Evolutionary conservation across 2,329 filamentous ascomycete genomes (phyloP), one percentile per base, ranked within the genome.

Genomic region (Lasiodiplodia sp.): DNA sequence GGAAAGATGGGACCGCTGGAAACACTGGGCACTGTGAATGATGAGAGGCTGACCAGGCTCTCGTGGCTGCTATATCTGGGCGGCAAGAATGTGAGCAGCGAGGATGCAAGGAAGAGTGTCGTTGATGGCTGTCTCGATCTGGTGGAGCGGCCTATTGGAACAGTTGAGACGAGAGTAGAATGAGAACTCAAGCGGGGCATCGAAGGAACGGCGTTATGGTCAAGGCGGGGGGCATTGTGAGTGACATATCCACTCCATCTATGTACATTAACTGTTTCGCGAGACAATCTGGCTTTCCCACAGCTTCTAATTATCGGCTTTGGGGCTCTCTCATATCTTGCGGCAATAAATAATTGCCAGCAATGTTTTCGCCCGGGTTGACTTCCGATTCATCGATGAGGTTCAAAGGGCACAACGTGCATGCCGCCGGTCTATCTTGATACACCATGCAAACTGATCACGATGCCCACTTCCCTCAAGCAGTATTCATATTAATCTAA

Each of bases 1-100:
- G 84, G 84, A 47, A 80, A 81, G 16, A 75, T 79, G 70, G 79
- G 83, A 49, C 77, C 80, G 44, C 76, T 85, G 80, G 84, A 83
- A 78, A 86, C 79, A 77, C 78, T 98, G 73, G 96, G 96, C 1
- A 83, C 85, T 0, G 89, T 98, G 0, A 74, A 80, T 0, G 96
- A 98, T 76, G 92, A 96, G 82, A 85, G 95, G 66, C 84, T 99
- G 14, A 91, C 91, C 68, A 88, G 92, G 69, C 82, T 95, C 69
- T 82, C 98, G 25, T 98, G 95, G 95, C 81, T 97, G 77, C 91
- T 94, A 73, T 99, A 97, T 80, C 83, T 99, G 38, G 93, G 89
- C 4, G 96, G 96, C 0, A 91, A 88, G 78, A 93, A 90, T 74
- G 94, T 97, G 11, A 94, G 94, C 37, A 96, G 93, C 71, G 93